Evolutionary conservation across 192 early-diverging fungal genomes (phyloP).

Genomic region (Podochytrium sp.): DNA sequence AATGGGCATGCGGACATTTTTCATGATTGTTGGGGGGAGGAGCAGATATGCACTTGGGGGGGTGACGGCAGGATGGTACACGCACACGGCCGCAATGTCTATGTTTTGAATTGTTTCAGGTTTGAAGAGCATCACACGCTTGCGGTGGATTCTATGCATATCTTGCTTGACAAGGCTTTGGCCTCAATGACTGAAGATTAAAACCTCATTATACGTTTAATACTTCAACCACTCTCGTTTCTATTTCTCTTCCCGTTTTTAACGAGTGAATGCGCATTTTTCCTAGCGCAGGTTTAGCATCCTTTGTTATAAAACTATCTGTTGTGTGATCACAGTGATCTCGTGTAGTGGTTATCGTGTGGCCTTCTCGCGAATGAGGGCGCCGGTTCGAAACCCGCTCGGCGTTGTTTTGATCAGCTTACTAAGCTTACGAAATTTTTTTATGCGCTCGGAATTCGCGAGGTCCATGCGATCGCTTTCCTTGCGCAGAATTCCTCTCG

Average conservation of each 20-base stretch:
- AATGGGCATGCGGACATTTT: neutral
- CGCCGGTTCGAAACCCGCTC: neutral
- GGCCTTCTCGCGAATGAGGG: neutral
- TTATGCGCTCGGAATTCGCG: too few species aligned
- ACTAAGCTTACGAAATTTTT: too few species aligned
- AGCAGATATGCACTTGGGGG: neutral
- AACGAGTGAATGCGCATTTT: too few species aligned
- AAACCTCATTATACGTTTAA: neutral
- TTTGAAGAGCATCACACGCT: conserved; percentile 7
- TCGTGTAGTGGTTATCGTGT: neutral
- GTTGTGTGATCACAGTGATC: neutral
- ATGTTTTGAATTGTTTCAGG: conserved; percentile 5
- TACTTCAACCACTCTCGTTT: neutral
- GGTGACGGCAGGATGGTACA: neutral
- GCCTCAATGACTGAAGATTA: neutral
- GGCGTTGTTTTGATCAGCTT: too few species aligned
- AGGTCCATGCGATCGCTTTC: too few species aligned
- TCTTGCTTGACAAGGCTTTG: neutral
- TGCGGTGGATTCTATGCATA: neutral
- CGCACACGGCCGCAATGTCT: neutral
- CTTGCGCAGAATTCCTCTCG: too few species aligned
- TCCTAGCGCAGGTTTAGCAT: neutral
- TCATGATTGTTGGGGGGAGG: conserved; percentile 9
- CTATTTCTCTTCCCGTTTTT: neutral
- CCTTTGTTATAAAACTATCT: neutral